Base-by-base conservation (phyloP, 2,329 filamentous ascomycete genomes). In the Aspergillus terreus region DNA sequence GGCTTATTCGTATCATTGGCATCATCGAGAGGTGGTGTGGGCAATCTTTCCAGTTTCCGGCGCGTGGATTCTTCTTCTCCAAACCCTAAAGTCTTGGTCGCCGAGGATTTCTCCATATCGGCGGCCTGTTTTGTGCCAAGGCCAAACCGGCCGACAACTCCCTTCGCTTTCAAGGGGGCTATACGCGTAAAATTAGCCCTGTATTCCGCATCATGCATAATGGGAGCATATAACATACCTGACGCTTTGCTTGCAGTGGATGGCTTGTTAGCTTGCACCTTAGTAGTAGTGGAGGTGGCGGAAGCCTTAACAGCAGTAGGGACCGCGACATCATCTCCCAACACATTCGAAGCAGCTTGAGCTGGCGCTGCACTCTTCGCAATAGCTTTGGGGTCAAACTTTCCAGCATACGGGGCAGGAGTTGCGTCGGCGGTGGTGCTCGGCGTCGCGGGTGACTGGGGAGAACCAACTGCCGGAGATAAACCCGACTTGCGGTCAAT, bases 41-140 rank as follows among this genome's bases (percentile, higher is more conserved):
- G 92, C 54, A 99, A 84, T 73, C 92, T 94, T 67, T 90, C 90
- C 58, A 99, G 82, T 75, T 95, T 96, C 68, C 91, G 88, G 65
- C 88, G 85, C 2, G 86, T 87, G 30, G 84, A 86, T 63, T 95
- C 90, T 63, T 96, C 92, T 64, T 96, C 92, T 54, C 88, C 92
- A 61, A 96, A 85, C 61, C 91, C 85, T 19, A 95, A 77, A 54
- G 88, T 90, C 60, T 86, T 86, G 65, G 90, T 90, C 17, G 82
- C 77, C 4, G 82, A 77, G 3, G 81, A 70, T 63, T 88, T 90
- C 47, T 89, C 86, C 19, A 70, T 71, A 48, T 90, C 90, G 45
- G 76, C 72, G 47, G 78, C 78, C 40, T 82, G 75, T 67, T 90
- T 94, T 52, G 81, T 80, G 53, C 79, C 80, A 43, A 97, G 84